Base-by-base conservation (phyloP, 2,329 filamentous ascomycete genomes). In the Xylaria polymorpha region DNA sequence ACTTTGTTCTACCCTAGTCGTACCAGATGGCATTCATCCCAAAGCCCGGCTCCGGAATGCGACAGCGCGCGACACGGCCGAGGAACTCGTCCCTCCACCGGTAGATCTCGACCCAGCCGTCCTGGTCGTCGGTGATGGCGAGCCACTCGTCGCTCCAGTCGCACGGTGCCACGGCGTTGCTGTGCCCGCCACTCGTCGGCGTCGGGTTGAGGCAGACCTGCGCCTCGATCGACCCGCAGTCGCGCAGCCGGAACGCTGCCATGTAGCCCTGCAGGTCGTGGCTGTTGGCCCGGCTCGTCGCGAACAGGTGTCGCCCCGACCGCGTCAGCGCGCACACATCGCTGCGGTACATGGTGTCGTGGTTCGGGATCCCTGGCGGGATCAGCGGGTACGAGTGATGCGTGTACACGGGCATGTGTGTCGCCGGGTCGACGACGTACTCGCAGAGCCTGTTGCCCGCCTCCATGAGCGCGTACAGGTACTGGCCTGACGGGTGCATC, bases 11-110 rank as follows among this genome's bases (percentile, higher is more conserved):
- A 6, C 10, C 29, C 50, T 74, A 93, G 81, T 97, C 92, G 80
- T 96, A 96, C 94, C 94, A 97, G 71, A 97, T 94, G n/a, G 93
- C 93, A 81, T 97, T 97, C 94, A 97, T 97, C 1, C 93, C 93
- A 79, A 97, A 97, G 1, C 94, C 94, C n/a, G 92, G 92, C 83
- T 97, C 94, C 6, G 90, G 89, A 44, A 97, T 90, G 74, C 93
- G 89, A 71, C 92, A 84, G 71, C 92, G 86, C 18, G 93, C 93
- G 8, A 97, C 93, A 3, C 93, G 84, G 1, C 89, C 91, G 62
- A 97, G 81, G 74, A 91, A 93, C 84, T 96, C 93, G 67, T 94
- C 91, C 72, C 91, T 86, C 92, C 93, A 97, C 63, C 93, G 86
- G 79, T 97, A 97, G 66, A 97, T 92, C 83, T 97, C 94, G 22